These are phyloP conservation scores for Monosporozyma aerobia DNA, from an alignment of 805 yeast genomes.

Conservation along the genomic window DNA sequence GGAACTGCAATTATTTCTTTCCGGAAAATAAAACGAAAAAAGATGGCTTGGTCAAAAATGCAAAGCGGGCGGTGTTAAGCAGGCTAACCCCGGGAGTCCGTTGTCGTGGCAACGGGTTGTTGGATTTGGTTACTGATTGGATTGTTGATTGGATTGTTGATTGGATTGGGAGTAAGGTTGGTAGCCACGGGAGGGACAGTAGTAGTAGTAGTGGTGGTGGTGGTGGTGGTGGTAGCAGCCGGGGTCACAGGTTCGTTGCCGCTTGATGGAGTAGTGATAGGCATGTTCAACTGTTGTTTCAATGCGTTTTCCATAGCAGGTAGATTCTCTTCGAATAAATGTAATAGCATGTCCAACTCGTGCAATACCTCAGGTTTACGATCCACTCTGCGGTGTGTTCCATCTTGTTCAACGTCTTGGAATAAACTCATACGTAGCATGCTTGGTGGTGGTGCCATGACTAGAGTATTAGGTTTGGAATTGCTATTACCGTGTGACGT, in stretches of 20 bases:
- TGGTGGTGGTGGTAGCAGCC: not conserved
- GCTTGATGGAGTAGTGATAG: not conserved
- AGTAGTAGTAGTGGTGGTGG: not conserved
- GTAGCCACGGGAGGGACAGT: not conserved
- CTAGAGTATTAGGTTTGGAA: not conserved
- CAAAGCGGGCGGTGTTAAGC: not conserved
- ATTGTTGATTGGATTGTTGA: not conserved
- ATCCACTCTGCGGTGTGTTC: conserved; percentile 13
- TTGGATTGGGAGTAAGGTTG: not conserved
- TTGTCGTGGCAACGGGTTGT: not conserved
- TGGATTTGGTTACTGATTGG: not conserved
- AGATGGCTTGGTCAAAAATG: no score
- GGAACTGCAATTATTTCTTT: not conserved
- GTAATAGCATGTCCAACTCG: conserved; percentile 22
- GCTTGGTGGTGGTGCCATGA: conserved; percentile 24
- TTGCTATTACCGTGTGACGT: not conserved
- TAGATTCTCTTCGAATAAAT: conserved; percentile 24
- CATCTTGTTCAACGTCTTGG: conserved; percentile 15
- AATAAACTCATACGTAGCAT: conserved; percentile 22
- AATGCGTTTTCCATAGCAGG: conserved; percentile 24
- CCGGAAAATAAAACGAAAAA: no score
- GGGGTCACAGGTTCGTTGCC: not conserved
- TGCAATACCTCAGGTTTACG: conserved; percentile 23
- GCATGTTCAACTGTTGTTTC: conserved; percentile 14
- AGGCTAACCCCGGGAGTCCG: not conserved